These are phyloP conservation scores for Tulasnella sp. DNA, from an alignment of 768 basidiomycete genomes.

Conservation along the genomic window DNA sequence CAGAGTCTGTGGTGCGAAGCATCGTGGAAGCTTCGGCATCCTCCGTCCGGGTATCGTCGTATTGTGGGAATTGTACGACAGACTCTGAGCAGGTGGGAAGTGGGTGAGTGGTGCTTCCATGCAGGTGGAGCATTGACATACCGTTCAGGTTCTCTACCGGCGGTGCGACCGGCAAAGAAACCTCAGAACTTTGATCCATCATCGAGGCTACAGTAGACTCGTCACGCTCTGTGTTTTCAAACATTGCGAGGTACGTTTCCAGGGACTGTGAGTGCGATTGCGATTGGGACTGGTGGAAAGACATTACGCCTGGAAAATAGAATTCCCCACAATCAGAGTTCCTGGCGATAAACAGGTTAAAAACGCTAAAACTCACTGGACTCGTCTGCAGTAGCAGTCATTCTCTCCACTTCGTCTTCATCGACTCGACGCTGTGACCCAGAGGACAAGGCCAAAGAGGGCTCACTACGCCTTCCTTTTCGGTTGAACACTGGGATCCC, in stretches of 20 bases:
- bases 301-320: background rate
- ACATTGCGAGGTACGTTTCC: background rate
- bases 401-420: background rate
- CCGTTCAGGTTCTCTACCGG: conserved; percentile 9
- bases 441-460: background rate
- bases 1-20: background rate
- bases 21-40: background rate
- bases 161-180: background rate
- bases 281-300: background rate
- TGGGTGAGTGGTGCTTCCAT: background rate
- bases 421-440: background rate
- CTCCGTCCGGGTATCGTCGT: no score
- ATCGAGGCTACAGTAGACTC: background rate
- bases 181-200: no score
- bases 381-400: background rate
- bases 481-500: background rate
- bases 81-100: background rate
- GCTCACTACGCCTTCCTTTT: background rate
- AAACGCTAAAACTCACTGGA: background rate
- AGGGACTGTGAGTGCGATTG: background rate
- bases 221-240: background rate
- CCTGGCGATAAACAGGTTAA: background rate
- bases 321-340: no score
- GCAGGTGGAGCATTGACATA: background rate
- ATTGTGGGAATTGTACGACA: background rate